Conservation (phyloP, 371 early-diverging fungal genomes). For the Choanephora cucurbitarum region DNA sequence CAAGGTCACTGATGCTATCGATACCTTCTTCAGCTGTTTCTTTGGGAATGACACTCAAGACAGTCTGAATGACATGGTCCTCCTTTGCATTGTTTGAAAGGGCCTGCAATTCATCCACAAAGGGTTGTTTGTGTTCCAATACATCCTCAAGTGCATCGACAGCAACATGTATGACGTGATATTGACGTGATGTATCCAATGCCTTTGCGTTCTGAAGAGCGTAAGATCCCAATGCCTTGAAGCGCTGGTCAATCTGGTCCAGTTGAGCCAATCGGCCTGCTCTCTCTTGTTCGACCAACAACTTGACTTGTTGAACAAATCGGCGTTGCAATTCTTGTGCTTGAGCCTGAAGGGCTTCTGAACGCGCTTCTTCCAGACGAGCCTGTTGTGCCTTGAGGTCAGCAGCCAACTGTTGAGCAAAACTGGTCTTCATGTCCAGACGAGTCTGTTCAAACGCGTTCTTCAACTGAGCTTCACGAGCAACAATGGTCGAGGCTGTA, state of each 20-base stretch:
- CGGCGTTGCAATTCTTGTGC: conserved; percentile 55
- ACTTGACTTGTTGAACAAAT: conserved; percentile 68
- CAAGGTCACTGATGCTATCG: conserved; percentile 67
- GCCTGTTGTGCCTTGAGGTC: conserved; percentile 43
- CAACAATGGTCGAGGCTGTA: conserved; percentile 21
- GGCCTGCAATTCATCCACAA: conserved; percentile 67
- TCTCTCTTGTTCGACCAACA: conserved; percentile 84
- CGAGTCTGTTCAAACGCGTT: conserved; percentile 43
- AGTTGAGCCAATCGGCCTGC: conserved; percentile 83
- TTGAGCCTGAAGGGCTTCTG: conserved; percentile 44
- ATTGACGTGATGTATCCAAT: conserved; percentile 49
- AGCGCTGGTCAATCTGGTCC: conserved; percentile 74
- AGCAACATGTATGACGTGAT: conserved; percentile 51
- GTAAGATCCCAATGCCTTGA: conserved; percentile 70
- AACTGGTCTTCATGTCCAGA: conserved; percentile 25
- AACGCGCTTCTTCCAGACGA: conserved; percentile 40
- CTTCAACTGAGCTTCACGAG: conserved; percentile 46
- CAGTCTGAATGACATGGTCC: conserved; percentile 57
- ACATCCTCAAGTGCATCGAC: conserved; percentile 49
- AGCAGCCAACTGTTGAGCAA: conserved; percentile 34
- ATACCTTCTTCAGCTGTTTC: conserved; percentile 60
- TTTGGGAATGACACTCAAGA: conserved; percentile 59
- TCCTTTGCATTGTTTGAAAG: conserved; percentile 60
- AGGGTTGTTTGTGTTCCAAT: conserved; percentile 48
- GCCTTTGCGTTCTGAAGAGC: conserved; percentile 59